phyloP scores from a whole-genome alignment of 1,139 yeast species.

The Pneumocystis sp. region DNA sequence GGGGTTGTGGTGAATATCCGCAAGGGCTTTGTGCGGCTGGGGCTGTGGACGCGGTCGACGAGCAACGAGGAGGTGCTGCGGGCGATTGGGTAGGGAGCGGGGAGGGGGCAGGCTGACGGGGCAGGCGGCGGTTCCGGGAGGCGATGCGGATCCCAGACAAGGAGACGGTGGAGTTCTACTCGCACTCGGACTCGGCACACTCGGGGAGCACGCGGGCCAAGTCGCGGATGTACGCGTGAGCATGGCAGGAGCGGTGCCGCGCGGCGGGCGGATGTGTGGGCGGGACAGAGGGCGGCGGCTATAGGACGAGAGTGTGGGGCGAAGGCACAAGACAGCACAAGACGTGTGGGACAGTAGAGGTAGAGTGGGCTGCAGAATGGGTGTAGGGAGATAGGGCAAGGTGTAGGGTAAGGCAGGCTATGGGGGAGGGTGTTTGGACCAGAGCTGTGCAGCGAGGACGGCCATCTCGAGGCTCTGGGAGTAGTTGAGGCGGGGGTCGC shows the following conservation, averaged over 20 bases:
- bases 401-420: too few species aligned
- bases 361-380: too few species aligned
- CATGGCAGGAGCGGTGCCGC: not conserved
- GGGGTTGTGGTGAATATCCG: conserved; percentile 89
- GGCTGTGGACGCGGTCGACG: conserved; percentile 84
- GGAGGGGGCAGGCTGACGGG: too few species aligned
- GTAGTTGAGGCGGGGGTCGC: conserved; percentile 28
- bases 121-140: conserved; percentile 42
- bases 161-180: conserved; percentile 60
- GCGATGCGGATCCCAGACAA: conserved; percentile 53
- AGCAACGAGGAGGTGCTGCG: conserved; percentile 38
- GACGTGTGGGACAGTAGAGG: too few species aligned
- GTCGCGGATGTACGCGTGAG: conserved; percentile 9
- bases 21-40: conserved; percentile 68
- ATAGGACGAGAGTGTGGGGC: too few species aligned
- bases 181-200: conserved; percentile 32
- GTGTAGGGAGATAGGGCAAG: too few species aligned
- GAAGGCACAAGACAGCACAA: too few species aligned
- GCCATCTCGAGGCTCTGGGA: conserved; percentile 31
- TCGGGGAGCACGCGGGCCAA: conserved; percentile 18
- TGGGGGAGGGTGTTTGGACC: not conserved
- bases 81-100: conserved; percentile 59
- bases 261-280: too few species aligned
- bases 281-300: too few species aligned
- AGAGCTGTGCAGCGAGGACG: conserved; percentile 26